Conservation (phyloP, 2,329 filamentous ascomycete genomes). For the Macrophomina tecta region DNA sequence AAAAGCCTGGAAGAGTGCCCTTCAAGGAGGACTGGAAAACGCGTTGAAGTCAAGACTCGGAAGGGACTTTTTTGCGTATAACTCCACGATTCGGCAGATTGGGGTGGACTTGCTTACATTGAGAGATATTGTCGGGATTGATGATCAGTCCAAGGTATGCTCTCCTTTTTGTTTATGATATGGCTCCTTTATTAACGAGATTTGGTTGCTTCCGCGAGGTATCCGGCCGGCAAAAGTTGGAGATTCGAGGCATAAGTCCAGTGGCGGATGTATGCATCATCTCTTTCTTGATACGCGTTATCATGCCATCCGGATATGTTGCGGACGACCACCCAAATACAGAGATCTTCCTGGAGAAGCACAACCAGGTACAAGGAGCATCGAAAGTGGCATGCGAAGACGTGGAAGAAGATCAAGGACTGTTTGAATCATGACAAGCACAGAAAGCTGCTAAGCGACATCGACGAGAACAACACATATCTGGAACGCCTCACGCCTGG, state of each 20-base stretch:
- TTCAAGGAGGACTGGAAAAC: neutral
- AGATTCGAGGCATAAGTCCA: neutral
- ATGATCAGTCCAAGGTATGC: neutral
- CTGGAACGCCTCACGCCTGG: conserved; percentile 13
- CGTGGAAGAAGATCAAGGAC: conserved; percentile 9
- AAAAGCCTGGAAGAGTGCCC: neutral
- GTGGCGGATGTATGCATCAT: neutral
- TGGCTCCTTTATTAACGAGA: neutral
- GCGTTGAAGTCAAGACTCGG: neutral
- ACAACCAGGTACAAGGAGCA: neutral
- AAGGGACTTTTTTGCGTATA: neutral
- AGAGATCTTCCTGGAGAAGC: conserved; percentile 4
- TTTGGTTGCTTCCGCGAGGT: neutral
- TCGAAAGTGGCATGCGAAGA: neutral
- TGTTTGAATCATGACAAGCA: conserved; percentile 8
- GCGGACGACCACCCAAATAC: neutral
- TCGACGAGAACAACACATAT: neutral
- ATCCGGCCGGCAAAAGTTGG: neutral
- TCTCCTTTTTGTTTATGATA: too few species aligned
- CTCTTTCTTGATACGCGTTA: neutral
- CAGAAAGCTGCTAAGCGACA: conserved; percentile 1
- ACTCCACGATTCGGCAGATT: neutral
- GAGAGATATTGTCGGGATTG: neutral
- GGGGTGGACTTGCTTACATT: neutral
- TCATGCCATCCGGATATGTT: neutral